phyloP scores from a whole-genome alignment of 2,329 filamentous ascomycete species.

The Colletotrichum zoysiae region DNA sequence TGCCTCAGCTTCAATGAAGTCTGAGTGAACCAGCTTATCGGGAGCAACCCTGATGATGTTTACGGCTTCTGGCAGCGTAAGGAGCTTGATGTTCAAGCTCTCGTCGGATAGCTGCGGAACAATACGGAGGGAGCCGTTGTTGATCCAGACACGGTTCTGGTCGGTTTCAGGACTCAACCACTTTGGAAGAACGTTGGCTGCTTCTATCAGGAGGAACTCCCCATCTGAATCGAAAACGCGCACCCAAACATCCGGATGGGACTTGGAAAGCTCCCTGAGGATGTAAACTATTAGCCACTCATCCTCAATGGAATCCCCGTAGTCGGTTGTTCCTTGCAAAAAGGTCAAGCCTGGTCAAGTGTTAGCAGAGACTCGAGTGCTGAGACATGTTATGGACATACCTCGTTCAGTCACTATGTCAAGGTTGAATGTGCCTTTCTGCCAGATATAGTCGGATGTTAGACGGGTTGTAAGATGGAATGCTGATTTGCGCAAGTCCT shows the following conservation, averaged over 20 bases:
- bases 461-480: conserved; percentile 71
- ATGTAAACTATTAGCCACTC: conserved; percentile 98
- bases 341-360: conserved; percentile 62
- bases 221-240: conserved; percentile 89
- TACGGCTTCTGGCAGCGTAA: conserved; percentile 76
- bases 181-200: conserved; percentile 85
- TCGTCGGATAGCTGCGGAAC: conserved; percentile 68
- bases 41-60: conserved; percentile 68
- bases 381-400: conserved; percentile 49
- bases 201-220: conserved; percentile 95
- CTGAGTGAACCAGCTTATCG: conserved; percentile 75
- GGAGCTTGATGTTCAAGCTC: conserved; percentile 49
- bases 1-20: conserved; percentile 85
- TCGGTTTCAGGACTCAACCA: conserved; percentile 96
- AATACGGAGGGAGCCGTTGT: conserved; percentile 79
- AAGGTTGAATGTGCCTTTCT: conserved; percentile 84
- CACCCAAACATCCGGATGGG: conserved; percentile 82
- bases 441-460: conserved; percentile 94
- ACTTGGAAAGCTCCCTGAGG: conserved; percentile 82
- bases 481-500: conserved; percentile 77
- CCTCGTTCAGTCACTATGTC: conserved; percentile 71
- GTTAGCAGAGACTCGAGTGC: conserved; percentile 5
- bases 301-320: conserved; percentile 94
- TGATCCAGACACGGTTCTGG: conserved; percentile 89
- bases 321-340: conserved; percentile 84